Base-by-base conservation (phyloP, 2,329 filamentous ascomycete species). In the Microascus cirrosus region DNA sequence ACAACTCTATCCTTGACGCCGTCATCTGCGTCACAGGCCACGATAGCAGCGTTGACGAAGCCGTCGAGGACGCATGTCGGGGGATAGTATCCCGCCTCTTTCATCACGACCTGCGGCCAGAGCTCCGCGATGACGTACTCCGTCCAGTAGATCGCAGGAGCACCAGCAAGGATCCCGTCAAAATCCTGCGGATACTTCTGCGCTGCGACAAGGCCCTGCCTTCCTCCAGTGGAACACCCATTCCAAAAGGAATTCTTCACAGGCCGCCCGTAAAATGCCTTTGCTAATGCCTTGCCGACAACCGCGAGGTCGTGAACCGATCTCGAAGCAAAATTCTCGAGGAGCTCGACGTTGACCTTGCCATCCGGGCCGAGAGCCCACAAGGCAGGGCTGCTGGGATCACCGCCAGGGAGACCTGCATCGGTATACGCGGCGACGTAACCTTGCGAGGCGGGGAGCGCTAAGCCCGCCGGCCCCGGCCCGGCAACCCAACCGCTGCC, bases 211-310 rank as follows among this genome's bases (percentile, higher is more conserved):
- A 82, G 68, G 3, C 80, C 82, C 69, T 84, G 79, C 0, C 81
- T 71, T 1, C 83, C 82, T 6, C 83, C 82, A 0, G 79, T 77
- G 0, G 80, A 84, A 63, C 82, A 84, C 11, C 82, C 82, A 2
- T 77, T 64, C 60, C 77, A 84, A 66, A 84, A 85, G 22, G 73
- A 76, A 63, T 76, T 78, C 2, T 68, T 65, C 36, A 35, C 54
- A 2, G 73, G 70, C 0, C 64, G 60, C 22, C 71, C 68, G 62
- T 83, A 83, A 65, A 76, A 82, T 11, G 68, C 64, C 24, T 74
- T 63, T 2, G 74, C 72, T 24, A 83, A 61, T 3, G 70, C 60
- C 63, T 83, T 83, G 24, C 74, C 75, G 1, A 78, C 62, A 7
- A 76, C 68, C 0, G 77, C 2, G 66, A 50, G 45, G 12, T 50